Evolutionary conservation across 78 protist species (phyloP), one percentile per base, ranked within the genome.

Genomic region (Anaeramoeba flamelloides): DNA sequence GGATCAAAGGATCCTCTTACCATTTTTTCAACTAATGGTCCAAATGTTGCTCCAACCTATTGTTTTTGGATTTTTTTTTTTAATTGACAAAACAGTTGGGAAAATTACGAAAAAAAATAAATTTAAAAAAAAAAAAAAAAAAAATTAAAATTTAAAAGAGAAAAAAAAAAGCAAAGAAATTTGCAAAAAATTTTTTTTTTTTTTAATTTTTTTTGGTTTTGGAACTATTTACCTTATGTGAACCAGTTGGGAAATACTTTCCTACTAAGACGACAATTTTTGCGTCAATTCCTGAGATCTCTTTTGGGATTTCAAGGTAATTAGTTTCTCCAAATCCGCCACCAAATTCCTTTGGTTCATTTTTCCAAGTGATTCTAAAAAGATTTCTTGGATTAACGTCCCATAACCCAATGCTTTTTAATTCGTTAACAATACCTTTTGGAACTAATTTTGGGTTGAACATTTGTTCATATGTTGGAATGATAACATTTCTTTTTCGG

Each of bases 401-500:
- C 78, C 41, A 2, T n/a, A 79, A 1, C 74, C 40, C 83, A 41
- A 84, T 38, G 2, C 74, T n/a, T 30, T 64, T 30, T n/a, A 30
- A 64, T 30, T 30, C 30, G 30, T n/a, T 30, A 30, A 30, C 74
- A 64, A 64, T 64, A 64, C 74, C 30, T 64, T n/a, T 26, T 53
- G 88, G 86, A n/a, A 85, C 80, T 26, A n/a, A 0, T 31, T 81
- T 30, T n/a, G 87, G 87, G 36, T 85, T 69, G 3, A 22, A 17
- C 32, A 85, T 38, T 75, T 81, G 82, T 26, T 81, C 87, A 3
- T 77, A 65, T 1, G 87, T 85, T 41, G 87, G 87, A 4, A 85
- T 31, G 2, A 77, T 1, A 34, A 85, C 75, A 3, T 74, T 74
- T n/a, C 17, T 30, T 32, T 85, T 38, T 76, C 77, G 65, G 86